Conservation (phyloP, 2,329 filamentous ascomycete genomes). For the Colletotrichum sp. region DNA sequence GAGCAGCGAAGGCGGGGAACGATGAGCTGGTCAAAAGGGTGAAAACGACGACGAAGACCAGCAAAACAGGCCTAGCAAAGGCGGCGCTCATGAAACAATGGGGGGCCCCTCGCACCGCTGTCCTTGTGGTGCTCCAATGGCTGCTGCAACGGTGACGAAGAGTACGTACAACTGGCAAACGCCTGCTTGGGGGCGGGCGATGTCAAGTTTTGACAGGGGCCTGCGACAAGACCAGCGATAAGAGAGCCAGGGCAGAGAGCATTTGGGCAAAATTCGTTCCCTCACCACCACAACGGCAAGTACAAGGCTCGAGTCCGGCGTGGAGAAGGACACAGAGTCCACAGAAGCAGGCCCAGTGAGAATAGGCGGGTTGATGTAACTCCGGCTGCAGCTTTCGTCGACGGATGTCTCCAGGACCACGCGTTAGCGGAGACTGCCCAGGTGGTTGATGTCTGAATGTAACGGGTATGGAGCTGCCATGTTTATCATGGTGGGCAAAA, state of each 20-base stretch:
- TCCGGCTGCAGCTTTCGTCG: background rate
- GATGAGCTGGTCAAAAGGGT: background rate
- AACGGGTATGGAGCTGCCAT: background rate
- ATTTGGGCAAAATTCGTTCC: background rate
- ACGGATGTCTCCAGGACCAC: background rate
- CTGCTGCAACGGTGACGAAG: background rate
- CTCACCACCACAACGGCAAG: background rate
- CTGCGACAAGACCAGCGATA: background rate
- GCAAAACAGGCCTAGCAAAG: background rate
- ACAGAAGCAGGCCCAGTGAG: background rate
- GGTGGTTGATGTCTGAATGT: background rate
- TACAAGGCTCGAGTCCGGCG: background rate
- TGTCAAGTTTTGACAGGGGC: background rate
- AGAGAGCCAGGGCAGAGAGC: background rate
- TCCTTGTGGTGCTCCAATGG: background rate
- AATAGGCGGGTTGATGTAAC: background rate
- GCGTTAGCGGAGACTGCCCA: background rate
- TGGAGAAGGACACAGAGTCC: background rate
- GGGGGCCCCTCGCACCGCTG: background rate
- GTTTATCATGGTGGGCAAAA: background rate
- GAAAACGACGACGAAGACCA: background rate
- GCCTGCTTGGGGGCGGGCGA: background rate
- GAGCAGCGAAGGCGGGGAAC: background rate
- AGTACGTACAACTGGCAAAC: background rate
- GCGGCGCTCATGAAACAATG: conserved; percentile 12